A percentile compares a stretch with the other conserved stretches of the same genome.
Conservation (phyloP, 1,284 basidiomycete genomes). For the Cronartium quercuum region DNA sequence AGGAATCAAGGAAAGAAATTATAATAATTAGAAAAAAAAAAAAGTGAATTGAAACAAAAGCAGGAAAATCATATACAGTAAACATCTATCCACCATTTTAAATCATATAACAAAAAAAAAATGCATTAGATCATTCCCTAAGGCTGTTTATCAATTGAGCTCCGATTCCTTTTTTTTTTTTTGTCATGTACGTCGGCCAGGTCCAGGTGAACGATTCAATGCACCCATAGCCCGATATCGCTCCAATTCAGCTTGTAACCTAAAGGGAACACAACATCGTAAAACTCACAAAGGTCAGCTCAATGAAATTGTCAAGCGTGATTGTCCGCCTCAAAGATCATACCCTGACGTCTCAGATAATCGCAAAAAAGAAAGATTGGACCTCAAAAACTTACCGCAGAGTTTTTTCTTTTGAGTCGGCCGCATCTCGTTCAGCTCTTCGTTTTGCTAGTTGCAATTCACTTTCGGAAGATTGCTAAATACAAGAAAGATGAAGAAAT, state of each 20-base stretch:
- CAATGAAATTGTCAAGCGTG: neutral
- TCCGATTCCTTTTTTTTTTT: no score
- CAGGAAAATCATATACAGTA: neutral
- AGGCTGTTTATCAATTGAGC: no score
- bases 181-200: conserved; percentile 9
- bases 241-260: conserved; percentile 38
- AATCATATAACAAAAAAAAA: neutral
- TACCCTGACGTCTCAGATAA: neutral
- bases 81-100: neutral
- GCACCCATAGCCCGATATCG: conserved; percentile 36
- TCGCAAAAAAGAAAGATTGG: neutral
- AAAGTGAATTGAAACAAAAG: neutral
- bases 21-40: neutral
- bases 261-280: neutral
- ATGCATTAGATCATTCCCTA: no score
- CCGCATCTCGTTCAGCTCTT: conserved; percentile 66
- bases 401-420: conserved; percentile 63
- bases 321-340: neutral
- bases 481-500: conserved; percentile 52
- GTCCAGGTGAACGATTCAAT: conserved; percentile 34
- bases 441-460: conserved; percentile 64
- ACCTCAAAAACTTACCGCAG: conserved; percentile 56
- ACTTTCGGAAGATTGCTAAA: conserved; percentile 64
- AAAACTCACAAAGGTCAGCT: neutral
- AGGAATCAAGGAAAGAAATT: neutral